These are phyloP conservation scores for Fusarium nematophilum DNA, from an alignment of 2,329 filamentous ascomycete species.

Conservation along the genomic window DNA sequence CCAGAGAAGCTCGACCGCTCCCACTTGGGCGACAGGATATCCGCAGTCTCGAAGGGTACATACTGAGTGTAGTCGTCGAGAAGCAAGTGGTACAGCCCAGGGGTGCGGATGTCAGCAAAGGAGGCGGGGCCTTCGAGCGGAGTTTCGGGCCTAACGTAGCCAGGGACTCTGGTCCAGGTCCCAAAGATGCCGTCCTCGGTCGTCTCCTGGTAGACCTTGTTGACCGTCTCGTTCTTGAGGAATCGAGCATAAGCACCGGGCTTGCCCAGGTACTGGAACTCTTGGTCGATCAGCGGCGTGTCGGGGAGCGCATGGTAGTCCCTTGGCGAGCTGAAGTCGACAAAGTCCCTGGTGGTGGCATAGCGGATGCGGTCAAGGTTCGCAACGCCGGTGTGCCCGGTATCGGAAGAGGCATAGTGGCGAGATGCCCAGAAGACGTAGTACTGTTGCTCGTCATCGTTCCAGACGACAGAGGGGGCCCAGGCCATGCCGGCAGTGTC, in stretches of 20 bases:
- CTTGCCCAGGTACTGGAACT: slow-evolving; percentile 57
- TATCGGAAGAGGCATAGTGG: slow-evolving; percentile 56
- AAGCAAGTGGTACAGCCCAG: slow-evolving; percentile 53
- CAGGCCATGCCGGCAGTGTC: slow-evolving; percentile 52
- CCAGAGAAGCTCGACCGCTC: slow-evolving; percentile 48
- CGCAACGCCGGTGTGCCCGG: slow-evolving; percentile 56
- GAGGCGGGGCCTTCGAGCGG: slow-evolving; percentile 53
- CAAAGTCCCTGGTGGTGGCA: slow-evolving; percentile 62
- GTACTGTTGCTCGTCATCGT: slow-evolving; percentile 52
- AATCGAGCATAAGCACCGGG: slow-evolving; percentile 58
- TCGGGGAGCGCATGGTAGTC: slow-evolving; percentile 55
- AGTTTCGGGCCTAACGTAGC: slow-evolving; percentile 47
- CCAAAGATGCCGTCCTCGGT: slow-evolving; percentile 59
- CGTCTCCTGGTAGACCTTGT: slow-evolving; percentile 60
- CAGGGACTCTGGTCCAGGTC: slow-evolving; percentile 56
- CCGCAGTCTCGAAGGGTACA: slow-evolving; percentile 55
- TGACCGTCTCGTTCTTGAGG: slow-evolving; percentile 61
- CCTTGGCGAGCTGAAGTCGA: slow-evolving; percentile 56
- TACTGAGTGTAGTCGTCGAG: slow-evolving; percentile 60
- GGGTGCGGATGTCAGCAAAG: slow-evolving; percentile 51
- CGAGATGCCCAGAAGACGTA: slow-evolving; percentile 62
- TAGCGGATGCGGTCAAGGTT: slow-evolving; percentile 58
- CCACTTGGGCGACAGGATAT: slow-evolving; percentile 49
- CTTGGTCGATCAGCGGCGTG: slow-evolving; percentile 61
- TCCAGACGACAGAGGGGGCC: slow-evolving; percentile 53